Percentiles rank a stretch among this genome's conserved stretches.
Conservation (phyloP, 2,329 filamentous ascomycete genomes). For the Fusarium domesticum region DNA sequence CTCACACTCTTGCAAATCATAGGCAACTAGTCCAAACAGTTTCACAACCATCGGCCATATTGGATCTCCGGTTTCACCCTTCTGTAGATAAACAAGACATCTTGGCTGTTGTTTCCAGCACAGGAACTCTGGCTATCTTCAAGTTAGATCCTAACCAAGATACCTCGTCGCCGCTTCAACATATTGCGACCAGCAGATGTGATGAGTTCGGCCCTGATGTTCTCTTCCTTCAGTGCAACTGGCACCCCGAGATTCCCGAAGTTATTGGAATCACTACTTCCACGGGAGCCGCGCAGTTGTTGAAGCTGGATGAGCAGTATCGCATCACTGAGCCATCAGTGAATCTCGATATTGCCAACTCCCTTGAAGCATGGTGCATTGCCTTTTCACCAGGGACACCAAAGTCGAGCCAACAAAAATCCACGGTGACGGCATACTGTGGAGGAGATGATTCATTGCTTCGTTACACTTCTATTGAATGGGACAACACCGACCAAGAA, state of each 20-base stretch:
- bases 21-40: slow-evolving; percentile 59
- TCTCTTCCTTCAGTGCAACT: slow-evolving; percentile 70
- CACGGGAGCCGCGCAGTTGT: slow-evolving; percentile 58
- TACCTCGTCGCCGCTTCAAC: slow-evolving; percentile 35
- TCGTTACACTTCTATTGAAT: slow-evolving; percentile 42
- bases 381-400: slow-evolving; percentile 49
- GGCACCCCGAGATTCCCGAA: slow-evolving; percentile 58
- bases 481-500: slow-evolving; percentile 10
- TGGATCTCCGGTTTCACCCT: slow-evolving; percentile 81
- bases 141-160: slow-evolving; percentile 42
- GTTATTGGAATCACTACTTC: slow-evolving; percentile 70
- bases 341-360: slow-evolving; percentile 46
- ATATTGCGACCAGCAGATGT: slow-evolving; percentile 45
- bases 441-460: slow-evolving; percentile 75
- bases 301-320: slow-evolving; percentile 47
- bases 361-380: slow-evolving; percentile 72
- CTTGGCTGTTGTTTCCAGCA: slow-evolving; percentile 75
- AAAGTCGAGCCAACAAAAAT: slow-evolving; percentile 10
- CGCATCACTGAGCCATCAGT: slow-evolving; percentile 31
- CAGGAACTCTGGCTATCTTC: slow-evolving; percentile 66
- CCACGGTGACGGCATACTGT: slow-evolving; percentile 53
- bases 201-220: slow-evolving; percentile 53
- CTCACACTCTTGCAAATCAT: slow-evolving; percentile 4
- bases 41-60: slow-evolving; percentile 66
- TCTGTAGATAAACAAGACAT: slow-evolving; percentile 42